Evolutionary conservation across 345 rosid genomes (phyloP).

Genomic region (Mercurialis annua): DNA sequence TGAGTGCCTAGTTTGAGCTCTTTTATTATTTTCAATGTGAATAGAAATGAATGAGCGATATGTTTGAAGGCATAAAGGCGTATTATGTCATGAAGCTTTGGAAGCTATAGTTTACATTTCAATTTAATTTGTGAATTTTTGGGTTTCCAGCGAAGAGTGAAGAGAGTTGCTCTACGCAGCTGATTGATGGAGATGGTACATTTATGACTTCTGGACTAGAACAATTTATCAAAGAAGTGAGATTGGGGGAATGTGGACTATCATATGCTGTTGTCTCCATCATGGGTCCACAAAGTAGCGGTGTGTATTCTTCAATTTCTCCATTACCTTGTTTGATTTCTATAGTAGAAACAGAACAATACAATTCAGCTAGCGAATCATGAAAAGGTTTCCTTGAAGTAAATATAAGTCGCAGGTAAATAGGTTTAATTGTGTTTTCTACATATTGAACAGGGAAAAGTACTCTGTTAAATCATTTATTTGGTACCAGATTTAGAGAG

Average conservation of each 20-base stretch:
- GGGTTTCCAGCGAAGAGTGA: conserved; percentile 36
- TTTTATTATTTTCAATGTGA: background rate
- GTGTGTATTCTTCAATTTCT: conserved; percentile 40
- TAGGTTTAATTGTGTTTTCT: conserved; percentile 26
- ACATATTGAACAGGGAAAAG: conserved; percentile 78
- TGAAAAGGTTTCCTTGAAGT: background rate
- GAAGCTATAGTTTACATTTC: background rate
- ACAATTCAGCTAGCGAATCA: background rate
- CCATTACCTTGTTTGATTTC: background rate
- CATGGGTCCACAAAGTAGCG: conserved; percentile 99
- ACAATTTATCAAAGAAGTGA: conserved; percentile 66
- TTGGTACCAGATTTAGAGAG: conserved; percentile 86
- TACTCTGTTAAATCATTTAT: conserved; percentile 85
- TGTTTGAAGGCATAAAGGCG: background rate
- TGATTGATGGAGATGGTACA: conserved; percentile 86
- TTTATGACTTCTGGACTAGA: conserved; percentile 72
- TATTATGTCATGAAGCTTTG: background rate
- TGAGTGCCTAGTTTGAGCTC: background rate
- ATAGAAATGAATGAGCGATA: conserved; percentile 5
- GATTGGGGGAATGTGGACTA: conserved; percentile 76
- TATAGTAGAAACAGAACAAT: background rate
- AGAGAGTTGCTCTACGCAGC: conserved; percentile 77
- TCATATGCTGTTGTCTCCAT: conserved; percentile 94
- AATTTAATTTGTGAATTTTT: background rate
- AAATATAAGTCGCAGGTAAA: background rate